Conservation (phyloP, 768 basidiomycete species). For the Nidula microcarpa region DNA sequence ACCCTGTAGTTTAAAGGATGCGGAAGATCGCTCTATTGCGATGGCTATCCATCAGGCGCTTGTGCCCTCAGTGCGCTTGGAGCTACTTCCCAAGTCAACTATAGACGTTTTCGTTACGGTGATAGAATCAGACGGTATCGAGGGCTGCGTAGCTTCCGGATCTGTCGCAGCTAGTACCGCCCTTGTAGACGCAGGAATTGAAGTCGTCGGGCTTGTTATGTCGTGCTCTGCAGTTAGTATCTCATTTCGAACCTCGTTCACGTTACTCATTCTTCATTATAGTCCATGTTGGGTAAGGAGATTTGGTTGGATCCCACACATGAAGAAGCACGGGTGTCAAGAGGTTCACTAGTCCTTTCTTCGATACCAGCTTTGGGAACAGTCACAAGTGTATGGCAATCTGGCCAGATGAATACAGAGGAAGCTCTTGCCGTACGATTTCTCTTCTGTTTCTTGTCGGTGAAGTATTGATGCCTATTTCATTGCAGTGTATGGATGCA, state of each 20-base stretch:
- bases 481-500: constrained; percentile 59
- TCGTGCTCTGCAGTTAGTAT: constrained; percentile 74
- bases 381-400: constrained; percentile 85
- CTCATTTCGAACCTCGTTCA: background rate
- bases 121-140: constrained; percentile 90
- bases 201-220: constrained; percentile 83
- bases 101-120: constrained; percentile 90
- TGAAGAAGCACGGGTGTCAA: constrained; percentile 54
- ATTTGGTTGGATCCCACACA: constrained; percentile 81
- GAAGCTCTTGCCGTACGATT: constrained; percentile 54
- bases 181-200: constrained; percentile 89
- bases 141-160: constrained; percentile 84
- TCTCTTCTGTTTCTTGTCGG: background rate
- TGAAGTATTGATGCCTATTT: background rate
- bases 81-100: constrained; percentile 89
- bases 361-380: constrained; percentile 86
- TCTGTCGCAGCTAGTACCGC: constrained; percentile 87
- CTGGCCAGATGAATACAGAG: constrained; percentile 57
- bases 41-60: constrained; percentile 85
- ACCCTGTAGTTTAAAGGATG: too few relatives aligned
- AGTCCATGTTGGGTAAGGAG: constrained; percentile 57
- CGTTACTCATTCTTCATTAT: background rate
- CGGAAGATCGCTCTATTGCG: constrained; percentile 86
- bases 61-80: constrained; percentile 78
- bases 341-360: constrained; percentile 72